Conservation (phyloP, 805 yeast species). For the Metschnikowia gruessii region DNA sequence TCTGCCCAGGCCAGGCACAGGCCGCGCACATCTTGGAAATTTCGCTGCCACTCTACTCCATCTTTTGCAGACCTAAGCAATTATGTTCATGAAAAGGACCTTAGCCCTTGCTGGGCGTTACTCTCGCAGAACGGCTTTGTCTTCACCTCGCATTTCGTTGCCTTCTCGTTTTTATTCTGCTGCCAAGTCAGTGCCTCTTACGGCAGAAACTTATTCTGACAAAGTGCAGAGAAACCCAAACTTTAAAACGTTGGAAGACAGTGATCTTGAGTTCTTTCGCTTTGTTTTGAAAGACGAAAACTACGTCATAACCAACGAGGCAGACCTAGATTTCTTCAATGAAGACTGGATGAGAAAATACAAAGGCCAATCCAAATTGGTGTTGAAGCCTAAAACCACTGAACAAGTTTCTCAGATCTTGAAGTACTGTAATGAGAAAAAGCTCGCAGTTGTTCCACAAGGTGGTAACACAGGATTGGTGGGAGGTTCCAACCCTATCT, state of each 20-base stretch:
- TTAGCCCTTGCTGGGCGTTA: slow-evolving; percentile 4
- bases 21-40: slow-evolving; percentile 6
- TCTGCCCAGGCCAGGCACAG: slow-evolving; percentile 6
- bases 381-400: slow-evolving; percentile 77
- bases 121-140: slow-evolving; percentile 1
- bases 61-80: neutral
- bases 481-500: slow-evolving; percentile 90
- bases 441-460: slow-evolving; percentile 88
- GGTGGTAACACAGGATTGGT: slow-evolving; percentile 97
- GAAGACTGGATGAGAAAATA: slow-evolving; percentile 96
- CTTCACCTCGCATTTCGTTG: neutral
- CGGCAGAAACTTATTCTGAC: slow-evolving; percentile 67
- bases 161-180: slow-evolving; percentile 24
- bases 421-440: slow-evolving; percentile 73
- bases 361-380: slow-evolving; percentile 78
- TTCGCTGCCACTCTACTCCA: neutral
- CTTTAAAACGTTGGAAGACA: slow-evolving; percentile 50
- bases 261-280: slow-evolving; percentile 61
- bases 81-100: slow-evolving; percentile 1
- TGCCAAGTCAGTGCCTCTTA: slow-evolving; percentile 45
- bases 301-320: slow-evolving; percentile 51
- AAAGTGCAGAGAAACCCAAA: slow-evolving; percentile 48
- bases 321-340: slow-evolving; percentile 69
- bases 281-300: slow-evolving; percentile 51
- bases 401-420: slow-evolving; percentile 74